Percentiles rank a stretch among this genome's conserved stretches.
phyloP scores from a whole-genome alignment of 2,329 filamentous ascomycete species.

The Stachybotrys chartarum region DNA sequence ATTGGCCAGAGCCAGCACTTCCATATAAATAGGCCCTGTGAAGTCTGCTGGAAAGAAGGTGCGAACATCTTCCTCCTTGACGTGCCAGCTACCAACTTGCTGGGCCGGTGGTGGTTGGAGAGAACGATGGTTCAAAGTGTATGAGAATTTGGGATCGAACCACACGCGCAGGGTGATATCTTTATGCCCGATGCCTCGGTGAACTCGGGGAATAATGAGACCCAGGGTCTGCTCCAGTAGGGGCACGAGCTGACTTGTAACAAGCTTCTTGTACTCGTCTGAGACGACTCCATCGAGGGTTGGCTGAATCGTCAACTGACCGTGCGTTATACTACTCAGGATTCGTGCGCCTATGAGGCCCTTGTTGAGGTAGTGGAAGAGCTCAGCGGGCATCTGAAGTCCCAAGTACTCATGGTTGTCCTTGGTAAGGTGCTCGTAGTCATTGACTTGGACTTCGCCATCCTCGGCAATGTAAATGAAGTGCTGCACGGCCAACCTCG shows the following conservation, averaged over 20 bases:
- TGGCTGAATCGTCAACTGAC: slow-evolving; percentile 71
- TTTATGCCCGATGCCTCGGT: slow-evolving; percentile 77
- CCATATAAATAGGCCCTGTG: slow-evolving; percentile 39
- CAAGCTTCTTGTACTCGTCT: slow-evolving; percentile 71
- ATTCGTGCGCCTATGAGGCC: slow-evolving; percentile 75
- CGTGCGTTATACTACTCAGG: slow-evolving; percentile 74
- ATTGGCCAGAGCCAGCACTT: slow-evolving; percentile 62
- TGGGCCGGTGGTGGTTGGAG: slow-evolving; percentile 39
- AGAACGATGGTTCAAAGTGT: slow-evolving; percentile 57
- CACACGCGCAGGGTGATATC: slow-evolving; percentile 73
- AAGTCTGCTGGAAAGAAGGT: slow-evolving; percentile 37
- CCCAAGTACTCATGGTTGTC: slow-evolving; percentile 88
- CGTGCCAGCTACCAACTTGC: slow-evolving; percentile 59
- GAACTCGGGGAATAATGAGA: slow-evolving; percentile 70
- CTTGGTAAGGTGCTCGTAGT: slow-evolving; percentile 64
- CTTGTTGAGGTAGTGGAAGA: slow-evolving; percentile 82
- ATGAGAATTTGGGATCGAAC: slow-evolving; percentile 67
- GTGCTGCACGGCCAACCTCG: slow-evolving; percentile 78
- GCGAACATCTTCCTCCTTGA: slow-evolving; percentile 52
- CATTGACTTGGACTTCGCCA: slow-evolving; percentile 71
- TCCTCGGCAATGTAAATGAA: slow-evolving; percentile 72
- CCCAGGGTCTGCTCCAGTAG: slow-evolving; percentile 71
- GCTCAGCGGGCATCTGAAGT: slow-evolving; percentile 80
- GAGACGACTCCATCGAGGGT: slow-evolving; percentile 79
- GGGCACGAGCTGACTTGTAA: slow-evolving; percentile 66